These are phyloP conservation scores for Rhodotorula sp. DNA, from an alignment of 1,284 basidiomycete genomes.

Conservation along the genomic window DNA sequence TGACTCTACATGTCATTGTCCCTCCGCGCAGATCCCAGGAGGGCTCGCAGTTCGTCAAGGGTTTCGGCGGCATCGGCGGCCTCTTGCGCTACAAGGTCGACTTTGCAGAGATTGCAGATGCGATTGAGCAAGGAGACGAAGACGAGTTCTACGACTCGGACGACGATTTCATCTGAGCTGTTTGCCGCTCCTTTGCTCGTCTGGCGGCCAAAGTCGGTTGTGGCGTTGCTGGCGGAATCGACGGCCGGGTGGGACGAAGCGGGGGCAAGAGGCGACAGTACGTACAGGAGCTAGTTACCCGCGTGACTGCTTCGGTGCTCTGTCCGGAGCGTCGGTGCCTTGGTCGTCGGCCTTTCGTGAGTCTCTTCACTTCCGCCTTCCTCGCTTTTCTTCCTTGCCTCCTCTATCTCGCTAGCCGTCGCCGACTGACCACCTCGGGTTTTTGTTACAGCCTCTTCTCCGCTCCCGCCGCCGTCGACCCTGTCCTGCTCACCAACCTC, in stretches of 20 bases:
- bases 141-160: constrained; percentile 27
- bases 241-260: background rate
- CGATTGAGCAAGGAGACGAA: constrained; percentile 38
- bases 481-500: background rate
- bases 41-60: constrained; percentile 97
- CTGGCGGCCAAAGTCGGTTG: background rate
- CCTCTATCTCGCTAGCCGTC: too few species aligned
- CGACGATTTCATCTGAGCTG: constrained; percentile 18
- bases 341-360: background rate
- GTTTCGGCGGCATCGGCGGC: constrained; percentile 97
- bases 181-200: constrained; percentile 4
- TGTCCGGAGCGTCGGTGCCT: background rate
- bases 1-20: background rate
- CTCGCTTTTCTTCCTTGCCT: too few species aligned
- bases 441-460: background rate
- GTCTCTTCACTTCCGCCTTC: background rate
- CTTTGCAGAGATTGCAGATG: constrained; percentile 63
- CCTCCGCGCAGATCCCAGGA: constrained; percentile 69
- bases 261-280: background rate
- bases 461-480: background rate
- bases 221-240: background rate
- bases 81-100: constrained; percentile 93
- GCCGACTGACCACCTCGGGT: too few species aligned
- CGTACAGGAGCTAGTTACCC: background rate
- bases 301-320: background rate